Evolutionary conservation across 2,329 filamentous ascomycete genomes (phyloP), one percentile per base, ranked within the genome.

Genomic region (Fusarium udum): DNA sequence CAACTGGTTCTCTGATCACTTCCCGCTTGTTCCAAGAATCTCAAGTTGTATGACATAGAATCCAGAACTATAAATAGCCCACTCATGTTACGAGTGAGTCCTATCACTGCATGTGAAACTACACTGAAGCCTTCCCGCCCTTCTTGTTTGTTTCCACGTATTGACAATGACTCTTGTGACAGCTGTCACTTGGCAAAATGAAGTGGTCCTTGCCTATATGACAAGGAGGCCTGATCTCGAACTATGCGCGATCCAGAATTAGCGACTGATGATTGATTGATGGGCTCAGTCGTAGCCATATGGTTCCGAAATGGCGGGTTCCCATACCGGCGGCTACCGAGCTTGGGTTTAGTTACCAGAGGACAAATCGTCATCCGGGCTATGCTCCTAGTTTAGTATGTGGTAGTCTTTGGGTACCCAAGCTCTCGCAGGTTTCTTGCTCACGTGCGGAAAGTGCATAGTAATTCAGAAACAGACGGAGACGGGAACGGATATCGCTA

Each of bases 181-280:
- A 48, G 37, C 42, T 57, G 51, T 61, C 37, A 28, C 40, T 57
- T 75, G 53, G 45, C 61, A 73, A 67, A 48, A 61, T 34, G 52
- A 73, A 63, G 34, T 55, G 49, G 55, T 39, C 58, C 53, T 45
- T 58, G 45, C 53, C 46, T 61, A 37, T 24, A 52, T 26, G n/a
- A 32, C 31, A 36, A 31, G 57, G 49, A 26, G 31, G 24, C 26
- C 40, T 55, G n/a, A 66, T 43, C 42, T 42, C 61, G 28, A 53
- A 43, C 53, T 26, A 39, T 42, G 26, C 40, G 20, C 36, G 36
- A 46, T 53, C 59, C 71, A 59, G 59, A 61, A 48, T 64, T 71
- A 64, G 71, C 62, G 37, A 64, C 42, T 55, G 40, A 42, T 16
- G n/a, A 20, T 60, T 51, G 42, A 52, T 34, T 40, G 51, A 31